phyloP scores from a whole-genome alignment of 805 yeast species.

The Zygosaccharomyces rouxii region DNA sequence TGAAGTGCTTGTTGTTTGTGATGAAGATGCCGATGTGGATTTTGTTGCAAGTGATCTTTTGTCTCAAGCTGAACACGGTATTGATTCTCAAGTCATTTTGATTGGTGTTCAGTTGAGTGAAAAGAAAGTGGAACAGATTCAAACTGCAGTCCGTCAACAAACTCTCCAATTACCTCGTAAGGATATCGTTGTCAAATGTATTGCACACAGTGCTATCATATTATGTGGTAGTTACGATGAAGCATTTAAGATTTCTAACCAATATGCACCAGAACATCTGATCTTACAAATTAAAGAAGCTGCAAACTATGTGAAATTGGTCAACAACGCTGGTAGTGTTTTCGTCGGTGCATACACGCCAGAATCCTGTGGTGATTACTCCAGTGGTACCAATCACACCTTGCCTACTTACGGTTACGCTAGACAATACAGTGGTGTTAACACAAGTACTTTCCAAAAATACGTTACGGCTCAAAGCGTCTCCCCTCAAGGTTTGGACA shows the following conservation, averaged over 20 bases:
- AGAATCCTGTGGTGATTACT: slow-evolving; percentile 97
- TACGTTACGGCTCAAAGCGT: slow-evolving; percentile 92
- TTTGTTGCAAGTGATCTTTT: slow-evolving; percentile 95
- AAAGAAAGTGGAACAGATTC: slow-evolving; percentile 60
- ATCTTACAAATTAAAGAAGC: slow-evolving; percentile 88
- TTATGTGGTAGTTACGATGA: slow-evolving; percentile 64
- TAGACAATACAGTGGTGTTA: slow-evolving; percentile 94
- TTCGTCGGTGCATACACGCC: slow-evolving; percentile 96
- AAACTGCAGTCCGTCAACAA: slow-evolving; percentile 78
- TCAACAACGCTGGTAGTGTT: slow-evolving; percentile 92
- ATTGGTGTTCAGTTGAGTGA: slow-evolving; percentile 71
- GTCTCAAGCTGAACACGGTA: slow-evolving; percentile 98
- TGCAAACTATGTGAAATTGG: slow-evolving; percentile 58
- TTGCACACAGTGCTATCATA: slow-evolving; percentile 83
- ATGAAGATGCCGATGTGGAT: slow-evolving; percentile 80
- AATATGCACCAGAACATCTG: slow-evolving; percentile 96
- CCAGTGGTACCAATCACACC: slow-evolving; percentile 97
- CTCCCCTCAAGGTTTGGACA: slow-evolving; percentile 74
- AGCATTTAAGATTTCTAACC: slow-evolving; percentile 83
- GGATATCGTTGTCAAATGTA: slow-evolving; percentile 87
- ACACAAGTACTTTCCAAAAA: slow-evolving; percentile 92
- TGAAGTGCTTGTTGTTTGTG: slow-evolving; percentile 95
- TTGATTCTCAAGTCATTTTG: slow-evolving; percentile 94
- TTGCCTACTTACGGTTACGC: slow-evolving; percentile 98
- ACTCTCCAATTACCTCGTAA: slow-evolving; percentile 84